A percentile compares a stretch with the other conserved stretches of the same genome.
phyloP scores from a whole-genome alignment of 176 grass and related monocot species.

The Carex myosuroides region DNA sequence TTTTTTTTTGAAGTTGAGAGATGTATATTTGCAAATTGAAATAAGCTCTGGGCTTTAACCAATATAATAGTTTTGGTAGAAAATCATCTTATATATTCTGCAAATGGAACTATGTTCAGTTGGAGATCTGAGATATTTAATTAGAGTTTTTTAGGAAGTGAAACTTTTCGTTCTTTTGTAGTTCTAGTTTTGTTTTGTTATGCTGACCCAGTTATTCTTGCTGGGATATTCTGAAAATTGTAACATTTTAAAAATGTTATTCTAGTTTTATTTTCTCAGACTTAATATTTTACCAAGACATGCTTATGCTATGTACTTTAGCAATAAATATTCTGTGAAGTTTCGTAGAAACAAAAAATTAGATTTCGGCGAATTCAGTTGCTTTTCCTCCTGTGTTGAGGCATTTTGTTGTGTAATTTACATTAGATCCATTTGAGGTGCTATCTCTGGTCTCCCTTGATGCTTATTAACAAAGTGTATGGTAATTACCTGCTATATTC shows the following conservation, averaged over 20 bases:
- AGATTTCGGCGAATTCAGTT: background rate
- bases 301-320: background rate
- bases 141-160: background rate
- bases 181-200: background rate
- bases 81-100: slow-evolving; percentile 2
- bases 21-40: background rate
- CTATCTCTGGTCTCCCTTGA: background rate
- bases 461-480: background rate
- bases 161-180: background rate
- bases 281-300: background rate
- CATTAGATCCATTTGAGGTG: background rate
- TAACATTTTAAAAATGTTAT: background rate
- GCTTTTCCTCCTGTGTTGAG: background rate
- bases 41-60: background rate
- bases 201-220: background rate
- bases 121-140: slow-evolving; percentile 23
- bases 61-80: background rate
- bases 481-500: background rate
- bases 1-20: background rate
- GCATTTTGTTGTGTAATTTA: background rate
- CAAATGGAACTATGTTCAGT: slow-evolving; percentile 7
- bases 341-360: background rate
- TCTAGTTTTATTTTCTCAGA: background rate
- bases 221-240: background rate
- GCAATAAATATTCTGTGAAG: background rate